Evolutionary conservation across 257 asterid species (phyloP).

Genomic region (Penstemon davidsonii): DNA sequence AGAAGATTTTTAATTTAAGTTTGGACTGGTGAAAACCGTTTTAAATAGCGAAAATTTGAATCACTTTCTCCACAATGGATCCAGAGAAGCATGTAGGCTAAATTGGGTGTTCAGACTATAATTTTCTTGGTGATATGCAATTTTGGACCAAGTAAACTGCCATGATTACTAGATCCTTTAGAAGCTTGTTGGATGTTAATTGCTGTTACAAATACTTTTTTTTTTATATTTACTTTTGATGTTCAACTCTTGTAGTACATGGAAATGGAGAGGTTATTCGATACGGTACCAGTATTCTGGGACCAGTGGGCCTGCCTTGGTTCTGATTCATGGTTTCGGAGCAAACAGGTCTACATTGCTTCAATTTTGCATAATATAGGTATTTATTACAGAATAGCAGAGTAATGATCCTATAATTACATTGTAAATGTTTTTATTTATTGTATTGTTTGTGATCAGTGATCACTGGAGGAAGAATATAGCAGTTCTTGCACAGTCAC

Average conservation of each 20-base stretch:
- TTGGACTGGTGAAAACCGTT: no score
- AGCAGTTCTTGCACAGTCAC: conserved; percentile 73
- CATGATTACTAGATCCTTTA: conserved; percentile 3
- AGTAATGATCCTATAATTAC: neutral
- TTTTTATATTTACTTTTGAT: conserved; percentile 1
- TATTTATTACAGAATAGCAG: conserved; percentile 33
- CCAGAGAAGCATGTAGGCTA: neutral
- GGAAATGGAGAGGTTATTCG: conserved; percentile 89
- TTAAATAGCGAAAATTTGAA: no score
- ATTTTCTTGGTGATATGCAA: no score
- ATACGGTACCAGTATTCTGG: conserved; percentile 84
- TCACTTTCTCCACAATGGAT: no score
- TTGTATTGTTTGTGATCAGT: conserved; percentile 42
- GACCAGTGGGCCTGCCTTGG: conserved; percentile 74
- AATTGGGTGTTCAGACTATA: no score
- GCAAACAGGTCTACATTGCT: conserved; percentile 94
- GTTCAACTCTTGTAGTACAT: conserved; percentile 47
- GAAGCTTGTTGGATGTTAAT: neutral
- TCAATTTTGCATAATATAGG: conserved; percentile 62
- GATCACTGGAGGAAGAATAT: conserved; percentile 98
- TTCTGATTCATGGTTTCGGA: conserved; percentile 94
- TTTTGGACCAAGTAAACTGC: neutral
- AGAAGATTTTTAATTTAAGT: no score
- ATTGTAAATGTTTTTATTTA: conserved; percentile 6
- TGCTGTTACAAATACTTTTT: neutral